phyloP scores from a whole-genome alignment of 768 basidiomycete species.

The Hemileccinum rubropunctum region DNA sequence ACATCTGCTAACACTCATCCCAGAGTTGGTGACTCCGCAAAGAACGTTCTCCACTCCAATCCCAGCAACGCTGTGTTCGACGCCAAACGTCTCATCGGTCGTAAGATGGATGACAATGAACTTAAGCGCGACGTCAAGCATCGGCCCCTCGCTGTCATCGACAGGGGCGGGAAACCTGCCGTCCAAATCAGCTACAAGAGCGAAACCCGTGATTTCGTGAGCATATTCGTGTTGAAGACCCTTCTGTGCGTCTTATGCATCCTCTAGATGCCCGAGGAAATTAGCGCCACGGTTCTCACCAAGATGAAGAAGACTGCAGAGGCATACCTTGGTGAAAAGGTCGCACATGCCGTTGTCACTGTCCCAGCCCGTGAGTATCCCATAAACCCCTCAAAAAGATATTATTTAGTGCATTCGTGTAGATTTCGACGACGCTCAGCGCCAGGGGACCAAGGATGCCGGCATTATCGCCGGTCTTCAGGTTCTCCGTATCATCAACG shows the following conservation, averaged over 20 bases:
- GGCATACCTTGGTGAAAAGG: conserved; percentile 95
- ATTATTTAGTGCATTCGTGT: conserved; percentile 35
- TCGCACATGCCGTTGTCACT: conserved; percentile 96
- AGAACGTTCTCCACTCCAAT: conserved; percentile 93
- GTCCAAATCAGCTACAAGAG: conserved; percentile 79
- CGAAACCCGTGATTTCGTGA: conserved; percentile 78
- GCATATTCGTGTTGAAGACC: conserved; percentile 27
- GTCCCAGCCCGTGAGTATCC: conserved; percentile 84
- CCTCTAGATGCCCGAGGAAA: conserved; percentile 84
- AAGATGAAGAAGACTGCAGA: conserved; percentile 99
- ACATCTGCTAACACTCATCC: rapidly evolving
- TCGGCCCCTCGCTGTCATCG: conserved; percentile 84
- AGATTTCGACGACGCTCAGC: conserved; percentile 99
- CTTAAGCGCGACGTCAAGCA: conserved; percentile 84
- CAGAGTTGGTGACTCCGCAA: conserved; percentile 89
- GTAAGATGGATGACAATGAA: conserved; percentile 77
- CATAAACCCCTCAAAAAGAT: not conserved
- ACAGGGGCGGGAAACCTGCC: conserved; percentile 77
- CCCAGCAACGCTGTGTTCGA: conserved; percentile 94
- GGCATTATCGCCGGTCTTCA: conserved; percentile 92
- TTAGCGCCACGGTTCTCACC: conserved; percentile 89
- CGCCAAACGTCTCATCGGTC: conserved; percentile 93
- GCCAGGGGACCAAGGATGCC: conserved; percentile 98
- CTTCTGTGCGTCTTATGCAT: not conserved
- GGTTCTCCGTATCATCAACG: conserved; percentile 97